Percentiles rank a stretch among this genome's conserved stretches.
Evolutionary conservation across 108 stramenopile genomes (phyloP).

Genomic region (Nannochloropsis gaditana): DNA sequence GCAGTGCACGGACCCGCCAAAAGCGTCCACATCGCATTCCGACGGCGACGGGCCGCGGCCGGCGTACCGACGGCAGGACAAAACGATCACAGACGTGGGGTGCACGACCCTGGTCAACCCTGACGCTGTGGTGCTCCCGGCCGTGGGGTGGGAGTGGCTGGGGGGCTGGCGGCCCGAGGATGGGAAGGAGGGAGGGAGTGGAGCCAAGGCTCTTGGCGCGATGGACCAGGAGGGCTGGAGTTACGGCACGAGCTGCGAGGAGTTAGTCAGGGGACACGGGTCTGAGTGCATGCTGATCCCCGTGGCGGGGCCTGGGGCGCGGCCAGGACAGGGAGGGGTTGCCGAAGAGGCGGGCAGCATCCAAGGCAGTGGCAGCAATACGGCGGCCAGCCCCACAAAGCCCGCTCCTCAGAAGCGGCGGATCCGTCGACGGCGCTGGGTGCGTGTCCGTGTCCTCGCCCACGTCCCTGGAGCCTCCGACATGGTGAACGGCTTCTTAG

Average conservation of each 20-base stretch:
- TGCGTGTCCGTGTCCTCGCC: not conserved
- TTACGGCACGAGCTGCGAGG: slow-evolving; percentile 12
- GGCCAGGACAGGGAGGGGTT: not conserved
- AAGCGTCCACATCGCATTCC: not conserved
- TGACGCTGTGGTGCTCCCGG: not conserved
- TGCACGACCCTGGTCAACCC: not conserved
- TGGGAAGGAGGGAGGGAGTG: not conserved
- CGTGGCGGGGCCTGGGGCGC: too few relatives aligned
- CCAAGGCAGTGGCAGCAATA: not conserved
- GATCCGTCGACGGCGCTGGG: slow-evolving; percentile 6
- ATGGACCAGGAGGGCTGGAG: not conserved
- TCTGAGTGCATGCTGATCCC: not conserved
- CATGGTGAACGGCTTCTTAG: not conserved
- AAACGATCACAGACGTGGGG: not conserved
- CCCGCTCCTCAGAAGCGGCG: not conserved
- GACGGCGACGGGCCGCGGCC: too few relatives aligned
- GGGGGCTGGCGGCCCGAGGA: not conserved
- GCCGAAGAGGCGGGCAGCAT: not conserved
- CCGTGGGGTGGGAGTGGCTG: not conserved
- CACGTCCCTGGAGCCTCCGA: slow-evolving; percentile 5
- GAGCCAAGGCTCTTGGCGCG: not conserved
- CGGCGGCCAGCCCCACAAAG: not conserved
- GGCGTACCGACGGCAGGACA: not conserved
- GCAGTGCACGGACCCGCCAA: not conserved
- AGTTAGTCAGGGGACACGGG: not conserved